These are phyloP conservation scores for Yamadazyma sp. DNA, from an alignment of 1,139 yeast species.

Conservation along the genomic window DNA sequence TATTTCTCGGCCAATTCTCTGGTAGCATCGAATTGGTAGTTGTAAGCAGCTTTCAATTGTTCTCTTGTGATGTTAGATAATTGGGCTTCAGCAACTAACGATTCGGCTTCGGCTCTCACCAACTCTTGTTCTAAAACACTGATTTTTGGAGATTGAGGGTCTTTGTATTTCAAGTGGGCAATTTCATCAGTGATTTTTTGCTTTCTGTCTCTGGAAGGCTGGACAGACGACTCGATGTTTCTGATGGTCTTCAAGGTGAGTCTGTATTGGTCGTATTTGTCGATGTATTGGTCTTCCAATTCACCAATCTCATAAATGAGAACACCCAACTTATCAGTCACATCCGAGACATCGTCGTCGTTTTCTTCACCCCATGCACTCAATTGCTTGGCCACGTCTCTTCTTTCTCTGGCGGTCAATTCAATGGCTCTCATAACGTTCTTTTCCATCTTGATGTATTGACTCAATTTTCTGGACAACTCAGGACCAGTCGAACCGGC, in stretches of 20 bases:
- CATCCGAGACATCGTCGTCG: conserved; percentile 95
- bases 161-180: conserved; percentile 96
- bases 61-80: conserved; percentile 97
- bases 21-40: conserved; percentile 94
- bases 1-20: conserved; percentile 96
- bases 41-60: conserved; percentile 94
- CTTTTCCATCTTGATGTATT: conserved; percentile 93
- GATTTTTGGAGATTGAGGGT: conserved; percentile 95
- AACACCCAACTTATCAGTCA: conserved; percentile 96
- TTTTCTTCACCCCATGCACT: conserved; percentile 98
- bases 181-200: conserved; percentile 96
- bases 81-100: conserved; percentile 98
- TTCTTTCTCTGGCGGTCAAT: conserved; percentile 90
- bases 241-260: conserved; percentile 92
- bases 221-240: conserved; percentile 95
- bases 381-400: conserved; percentile 94
- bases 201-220: conserved; percentile 97
- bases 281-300: conserved; percentile 96
- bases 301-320: conserved; percentile 95
- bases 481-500: conserved; percentile 97
- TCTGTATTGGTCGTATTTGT: conserved; percentile 97
- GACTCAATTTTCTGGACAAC: conserved; percentile 85
- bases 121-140: conserved; percentile 95
- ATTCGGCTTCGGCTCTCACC: conserved; percentile 98
- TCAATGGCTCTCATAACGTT: conserved; percentile 93